phyloP scores from a whole-genome alignment of 179 eudicot species.

The Sideroxylon spinosum region DNA sequence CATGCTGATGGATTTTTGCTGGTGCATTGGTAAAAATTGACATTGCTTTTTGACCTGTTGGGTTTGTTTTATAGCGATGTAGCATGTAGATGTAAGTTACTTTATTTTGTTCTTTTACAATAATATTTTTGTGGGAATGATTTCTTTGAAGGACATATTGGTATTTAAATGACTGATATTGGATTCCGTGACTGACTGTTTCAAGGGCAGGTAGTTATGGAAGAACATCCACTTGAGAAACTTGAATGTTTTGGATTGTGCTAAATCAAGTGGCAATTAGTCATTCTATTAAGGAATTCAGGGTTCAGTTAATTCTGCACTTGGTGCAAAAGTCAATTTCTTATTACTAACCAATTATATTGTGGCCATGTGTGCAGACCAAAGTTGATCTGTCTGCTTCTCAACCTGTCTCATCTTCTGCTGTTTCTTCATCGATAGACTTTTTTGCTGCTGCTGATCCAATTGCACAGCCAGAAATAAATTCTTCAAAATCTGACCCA shows the following conservation, averaged over 20 bases:
- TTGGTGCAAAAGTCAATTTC: neutral
- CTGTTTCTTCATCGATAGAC: slow-evolving; percentile 56
- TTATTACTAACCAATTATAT: neutral
- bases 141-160: neutral
- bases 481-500: slow-evolving; percentile 30
- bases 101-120: neutral
- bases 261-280: neutral
- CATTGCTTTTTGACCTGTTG: neutral
- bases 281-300: neutral
- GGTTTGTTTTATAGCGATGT: neutral
- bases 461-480: slow-evolving; percentile 39
- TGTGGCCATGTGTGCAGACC: slow-evolving; percentile 37
- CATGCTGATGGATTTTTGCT: neutral
- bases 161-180: neutral
- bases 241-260: neutral
- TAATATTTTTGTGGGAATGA: neutral
- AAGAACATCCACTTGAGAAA: neutral
- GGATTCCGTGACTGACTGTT: neutral
- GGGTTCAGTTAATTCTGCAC: neutral
- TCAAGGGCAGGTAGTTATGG: neutral
- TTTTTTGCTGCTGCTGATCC: slow-evolving; percentile 67
- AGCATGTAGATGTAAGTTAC: neutral
- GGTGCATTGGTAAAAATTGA: neutral
- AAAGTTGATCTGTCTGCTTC: slow-evolving; percentile 72
- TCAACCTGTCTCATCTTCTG: slow-evolving; percentile 45